Conservation (phyloP, 2,329 filamentous ascomycete species). For the Alternaria gansuensis region DNA sequence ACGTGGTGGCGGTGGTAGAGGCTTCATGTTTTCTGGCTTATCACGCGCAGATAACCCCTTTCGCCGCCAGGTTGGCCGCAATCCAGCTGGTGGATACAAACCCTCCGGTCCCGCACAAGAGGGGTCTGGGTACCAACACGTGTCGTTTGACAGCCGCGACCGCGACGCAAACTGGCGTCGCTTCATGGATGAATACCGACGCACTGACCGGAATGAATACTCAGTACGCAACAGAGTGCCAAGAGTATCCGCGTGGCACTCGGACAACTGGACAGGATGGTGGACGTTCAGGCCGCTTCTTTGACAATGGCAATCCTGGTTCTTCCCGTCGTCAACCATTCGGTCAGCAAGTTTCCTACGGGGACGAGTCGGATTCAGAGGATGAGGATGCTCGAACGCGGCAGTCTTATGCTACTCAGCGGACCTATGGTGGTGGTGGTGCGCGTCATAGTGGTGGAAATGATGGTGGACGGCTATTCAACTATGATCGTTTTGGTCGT, state of each 20-base stretch:
- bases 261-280: background rate
- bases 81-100: background rate
- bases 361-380: background rate
- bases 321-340: background rate
- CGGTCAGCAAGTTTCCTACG: background rate
- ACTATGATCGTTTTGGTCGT: conserved; percentile 1
- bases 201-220: background rate
- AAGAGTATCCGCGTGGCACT: background rate
- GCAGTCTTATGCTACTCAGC: background rate
- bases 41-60: background rate
- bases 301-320: background rate
- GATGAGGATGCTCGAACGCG: background rate
- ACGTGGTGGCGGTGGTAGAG: background rate
- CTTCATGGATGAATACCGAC: background rate
- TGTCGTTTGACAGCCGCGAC: too few relatives aligned
- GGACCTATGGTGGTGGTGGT: background rate
- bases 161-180: background rate
- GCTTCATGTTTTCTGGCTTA: conserved; percentile 2
- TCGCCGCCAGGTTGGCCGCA: background rate
- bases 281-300: background rate
- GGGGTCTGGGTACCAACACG: background rate
- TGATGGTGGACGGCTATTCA: conserved; percentile 1
- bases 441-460: background rate
- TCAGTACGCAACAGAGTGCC: background rate
- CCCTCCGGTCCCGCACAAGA: background rate